A percentile compares a stretch with the other conserved stretches of the same genome.
These are phyloP conservation scores for Dicorynia guianensis DNA, from an alignment of 306 rosid species.

Conservation along the genomic window DNA sequence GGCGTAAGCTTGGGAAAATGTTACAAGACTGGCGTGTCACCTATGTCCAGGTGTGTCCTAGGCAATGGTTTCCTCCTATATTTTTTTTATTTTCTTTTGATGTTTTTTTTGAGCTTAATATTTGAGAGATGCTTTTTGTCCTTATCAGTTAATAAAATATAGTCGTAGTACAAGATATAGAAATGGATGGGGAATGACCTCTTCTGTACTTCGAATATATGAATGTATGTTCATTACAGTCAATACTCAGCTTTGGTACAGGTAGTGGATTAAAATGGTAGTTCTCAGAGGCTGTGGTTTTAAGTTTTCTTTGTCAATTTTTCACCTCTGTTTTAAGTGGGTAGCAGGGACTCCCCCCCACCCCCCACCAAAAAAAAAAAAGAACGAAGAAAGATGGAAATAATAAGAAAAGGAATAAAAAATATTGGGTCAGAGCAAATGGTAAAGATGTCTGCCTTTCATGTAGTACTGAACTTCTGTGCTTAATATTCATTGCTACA, in stretches of 20 bases:
- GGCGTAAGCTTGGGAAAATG: slow-evolving; percentile 98
- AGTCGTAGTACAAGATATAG: neutral
- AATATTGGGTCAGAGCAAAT: slow-evolving; percentile 22
- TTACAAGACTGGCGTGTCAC: slow-evolving; percentile 95
- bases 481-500: slow-evolving; percentile 1
- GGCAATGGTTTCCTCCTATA: no score
- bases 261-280: slow-evolving; percentile 7
- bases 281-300: neutral
- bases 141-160: neutral
- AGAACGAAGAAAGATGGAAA: neutral
- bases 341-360: neutral
- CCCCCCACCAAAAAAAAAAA: neutral
- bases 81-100: no score
- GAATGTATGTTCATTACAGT: no score
- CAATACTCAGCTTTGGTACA: no score
- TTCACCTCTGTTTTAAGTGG: neutral
- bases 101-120: slow-evolving; percentile 15
- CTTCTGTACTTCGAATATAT: no score
- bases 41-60: slow-evolving; percentile 74
- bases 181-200: slow-evolving; percentile 4
- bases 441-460: slow-evolving; percentile 27
- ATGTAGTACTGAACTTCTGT: slow-evolving; percentile 19
- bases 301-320: no score
- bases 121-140: slow-evolving; percentile 9
- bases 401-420: neutral